Evolutionary conservation across 1,284 basidiomycete genomes (phyloP), one percentile per base, ranked within the genome.

Genomic region (Ceratobasidium sp.): DNA sequence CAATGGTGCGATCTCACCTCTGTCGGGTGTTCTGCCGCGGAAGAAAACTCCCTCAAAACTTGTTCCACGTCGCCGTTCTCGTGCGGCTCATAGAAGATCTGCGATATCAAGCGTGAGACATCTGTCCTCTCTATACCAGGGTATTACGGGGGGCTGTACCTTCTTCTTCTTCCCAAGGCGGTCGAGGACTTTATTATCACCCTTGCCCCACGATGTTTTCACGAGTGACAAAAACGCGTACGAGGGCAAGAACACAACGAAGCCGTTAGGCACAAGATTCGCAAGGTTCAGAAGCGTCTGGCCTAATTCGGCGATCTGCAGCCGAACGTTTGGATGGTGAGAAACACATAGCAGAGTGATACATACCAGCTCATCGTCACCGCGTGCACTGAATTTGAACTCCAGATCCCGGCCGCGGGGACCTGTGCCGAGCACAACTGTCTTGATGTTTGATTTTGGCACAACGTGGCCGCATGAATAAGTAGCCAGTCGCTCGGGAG

Each of bases 391-490:
- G 75, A 90, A 94, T 80, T 92, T 98, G 84, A 97, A 98, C 78
- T 92, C 90, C 76, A 99, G 83, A 0, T 89, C 88, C 1, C 84
- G 84, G 5, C 93, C 93, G 41, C 88, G 85, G 0, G 97, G 96
- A 0, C 96, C 94, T 73, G 87, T 89, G 13, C 86, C 85, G 8
- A 98, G 84, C 1, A 96, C 90, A 48, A 96, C 83, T 0, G 94
- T 90, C 76, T 90, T 87, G 34, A 99, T 86, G 80, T 95, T 96
- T 29, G 88, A 83, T 27, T 86, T 83, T 0, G 97, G 95, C 34
- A 98, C 94, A 76, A 98, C 93, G 81, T 99, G 97, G 0, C 93
- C 92, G 81, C 97, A 99, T 0, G 95, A 94, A 79, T 98, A 95
- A 16, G 88, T 92, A 1, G 88, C 84, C 24, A 98, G 84, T 37